Base-by-base conservation (phyloP, 1,284 basidiomycete species). In the Moesziomyces parantarcticus region DNA sequence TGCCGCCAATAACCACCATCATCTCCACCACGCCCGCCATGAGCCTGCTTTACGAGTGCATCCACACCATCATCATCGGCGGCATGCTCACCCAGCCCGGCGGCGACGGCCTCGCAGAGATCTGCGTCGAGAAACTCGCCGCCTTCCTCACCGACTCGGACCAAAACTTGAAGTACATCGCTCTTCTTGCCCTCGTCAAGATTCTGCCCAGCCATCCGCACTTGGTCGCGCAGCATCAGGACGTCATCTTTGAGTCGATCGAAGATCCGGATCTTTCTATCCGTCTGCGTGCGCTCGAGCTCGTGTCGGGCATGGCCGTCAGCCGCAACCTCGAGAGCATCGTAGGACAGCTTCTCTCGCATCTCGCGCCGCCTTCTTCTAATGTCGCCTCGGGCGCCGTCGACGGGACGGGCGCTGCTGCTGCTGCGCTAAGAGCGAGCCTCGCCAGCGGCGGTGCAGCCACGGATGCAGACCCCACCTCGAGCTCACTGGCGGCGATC, bases 21-120 rank as follows among this genome's bases (percentile, higher is more conserved):
- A 99, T 99, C 64, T 92, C 92, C 1, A 97, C 93, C 1, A 99
- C 97, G 0, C 91, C 92, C 1, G 97, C 97, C 0, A 97, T 99
- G 61, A 97, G 93, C 20, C 87, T 99, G 22, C 86, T 99, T 9
- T 99, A 99, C 84, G 97, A 99, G 86, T 99, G 96, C 84, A 96
- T 99, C 1, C 92, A 95, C 79, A 98, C 97, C 2, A 96, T 94
- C 79, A 98, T 99, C 77, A 94, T 93, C 14, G 96, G 97, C 11
- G 94, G 93, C 5, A 98, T 99, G 94, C 88, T 99, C 6, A 48
- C 52, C 7, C 74, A 79, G 18, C 58, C 68, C 2, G 75, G 66
- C 13, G 74, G 78, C 11, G 88, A 92, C 76, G 87, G 90, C 3
- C 87, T 99, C 41, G 97, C 97, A 1, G 87, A 88, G 65, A 90